Evolutionary conservation across 176 grass and related monocot species (phyloP).

Genomic region (Carex myosuroides): DNA sequence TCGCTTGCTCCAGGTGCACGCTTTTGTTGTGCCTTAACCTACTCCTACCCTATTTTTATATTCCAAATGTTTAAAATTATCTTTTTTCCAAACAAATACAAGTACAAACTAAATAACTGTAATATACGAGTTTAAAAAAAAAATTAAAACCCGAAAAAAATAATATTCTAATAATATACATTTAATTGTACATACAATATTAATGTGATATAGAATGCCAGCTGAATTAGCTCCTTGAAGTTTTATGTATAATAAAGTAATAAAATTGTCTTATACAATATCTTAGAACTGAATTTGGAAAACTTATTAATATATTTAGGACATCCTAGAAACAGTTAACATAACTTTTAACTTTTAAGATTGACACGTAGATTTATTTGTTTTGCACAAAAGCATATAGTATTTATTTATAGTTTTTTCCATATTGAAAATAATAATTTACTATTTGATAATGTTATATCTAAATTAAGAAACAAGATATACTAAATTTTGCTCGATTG

Average conservation of each 20-base stretch:
- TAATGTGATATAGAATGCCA: not conserved
- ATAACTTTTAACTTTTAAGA: not conserved
- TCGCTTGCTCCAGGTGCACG: not conserved
- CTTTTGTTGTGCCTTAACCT: constrained; percentile 4
- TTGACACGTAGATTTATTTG: not conserved
- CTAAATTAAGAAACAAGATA: not conserved
- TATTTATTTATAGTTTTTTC: not conserved
- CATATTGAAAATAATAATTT: not conserved
- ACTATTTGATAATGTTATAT: not conserved
- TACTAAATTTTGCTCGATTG: not conserved
- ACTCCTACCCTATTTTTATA: constrained; percentile 3
- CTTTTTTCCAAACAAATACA: not conserved
- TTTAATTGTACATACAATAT: not conserved
- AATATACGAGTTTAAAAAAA: not conserved
- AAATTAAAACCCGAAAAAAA: not conserved
- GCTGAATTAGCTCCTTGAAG: not conserved
- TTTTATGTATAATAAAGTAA: not conserved
- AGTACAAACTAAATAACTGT: not conserved
- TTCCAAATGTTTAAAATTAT: not conserved
- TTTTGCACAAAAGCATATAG: not conserved
- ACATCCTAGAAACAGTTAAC: not conserved
- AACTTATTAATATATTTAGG: not conserved
- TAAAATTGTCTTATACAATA: not conserved
- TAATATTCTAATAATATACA: not conserved
- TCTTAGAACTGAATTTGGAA: not conserved